Evolutionary conservation across 2,329 filamentous ascomycete genomes (phyloP).

Genomic region (Pestalotiopsis sp.): DNA sequence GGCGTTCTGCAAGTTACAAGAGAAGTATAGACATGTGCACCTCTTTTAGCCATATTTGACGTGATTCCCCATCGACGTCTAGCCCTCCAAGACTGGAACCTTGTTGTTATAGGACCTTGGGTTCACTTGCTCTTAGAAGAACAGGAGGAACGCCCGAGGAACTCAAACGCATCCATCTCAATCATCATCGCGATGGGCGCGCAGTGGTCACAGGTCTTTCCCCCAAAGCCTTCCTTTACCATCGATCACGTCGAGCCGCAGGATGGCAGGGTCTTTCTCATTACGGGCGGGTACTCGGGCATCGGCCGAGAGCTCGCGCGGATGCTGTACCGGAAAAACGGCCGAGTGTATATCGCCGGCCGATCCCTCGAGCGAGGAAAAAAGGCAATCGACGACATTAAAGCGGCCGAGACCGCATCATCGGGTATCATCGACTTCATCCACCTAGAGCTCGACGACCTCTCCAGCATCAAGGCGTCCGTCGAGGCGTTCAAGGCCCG

Average conservation of each 20-base stretch:
- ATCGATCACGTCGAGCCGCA: background rate
- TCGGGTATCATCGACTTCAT: slow-evolving; percentile 15
- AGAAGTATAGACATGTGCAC: no score
- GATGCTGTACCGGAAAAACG: background rate
- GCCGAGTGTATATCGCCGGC: background rate
- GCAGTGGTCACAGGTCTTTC: background rate
- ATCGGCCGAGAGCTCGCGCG: background rate
- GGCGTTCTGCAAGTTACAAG: no score
- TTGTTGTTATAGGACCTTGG: no score
- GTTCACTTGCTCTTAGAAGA: no score
- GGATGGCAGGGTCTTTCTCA: background rate
- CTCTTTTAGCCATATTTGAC: no score
- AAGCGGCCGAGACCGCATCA: background rate
- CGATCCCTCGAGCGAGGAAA: background rate
- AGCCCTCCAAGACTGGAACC: no score
- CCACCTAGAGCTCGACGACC: slow-evolving; percentile 27
- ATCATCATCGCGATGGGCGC: background rate
- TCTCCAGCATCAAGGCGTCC: slow-evolving; percentile 28
- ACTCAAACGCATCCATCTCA: no score
- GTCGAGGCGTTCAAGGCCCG: slow-evolving; percentile 23
- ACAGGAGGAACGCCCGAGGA: no score
- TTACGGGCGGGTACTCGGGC: background rate
- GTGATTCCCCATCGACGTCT: no score
- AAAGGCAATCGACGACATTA: background rate
- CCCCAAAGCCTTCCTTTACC: background rate